Base-by-base conservation (phyloP, 257 asterid genomes). In the Solanum pinnatisectum region DNA sequence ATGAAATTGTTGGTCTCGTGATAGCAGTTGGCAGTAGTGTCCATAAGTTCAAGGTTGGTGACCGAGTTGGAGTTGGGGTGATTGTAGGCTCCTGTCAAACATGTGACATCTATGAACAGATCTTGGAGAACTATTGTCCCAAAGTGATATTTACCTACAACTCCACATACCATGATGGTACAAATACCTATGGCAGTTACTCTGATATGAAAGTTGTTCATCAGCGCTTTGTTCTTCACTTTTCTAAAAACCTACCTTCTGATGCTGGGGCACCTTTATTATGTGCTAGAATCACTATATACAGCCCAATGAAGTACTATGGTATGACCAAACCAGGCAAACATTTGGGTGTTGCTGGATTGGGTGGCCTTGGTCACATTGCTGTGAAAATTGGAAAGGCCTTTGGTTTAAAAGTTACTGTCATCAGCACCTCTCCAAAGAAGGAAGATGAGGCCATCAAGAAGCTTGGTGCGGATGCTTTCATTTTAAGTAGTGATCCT, bases 321-420 rank as follows among this genome's bases (percentile, higher is more conserved):
- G 94, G 94, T 81, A 90, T 95, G 93, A 86, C 85, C 10, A 92
- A 95, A 89, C 91, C 94, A 4, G 96, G 97, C 25, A 95, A 91
- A 71, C 94, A 90, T 88, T 87, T 95, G 84, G 98, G 98, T 1
- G 93, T 95, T 37, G 93, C 92, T 2, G 97, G 98, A 73, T 93
- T 95, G 4, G 97, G 97, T 27, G 97, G 98, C 5, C 93, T 94
- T 59, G 98, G 97, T 84, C 98, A 95, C 79, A 89, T 94, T 86
- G 97, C 97, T 16, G 95, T 95, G 25, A 94, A 95, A 84, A 76
- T 95, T 33, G 98, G 93, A 33, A 95, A 95, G 92, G 98, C 95
- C 27, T 93, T 95, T 60, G 98, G 98, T 86, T 74, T 90, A 86
- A 92, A 92, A 85, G 96, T 95, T 77, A 94, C 94, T 36, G 96